Evolutionary conservation across 139 green algal genomes (phyloP).

Genomic region (Chlorella sp.): DNA sequence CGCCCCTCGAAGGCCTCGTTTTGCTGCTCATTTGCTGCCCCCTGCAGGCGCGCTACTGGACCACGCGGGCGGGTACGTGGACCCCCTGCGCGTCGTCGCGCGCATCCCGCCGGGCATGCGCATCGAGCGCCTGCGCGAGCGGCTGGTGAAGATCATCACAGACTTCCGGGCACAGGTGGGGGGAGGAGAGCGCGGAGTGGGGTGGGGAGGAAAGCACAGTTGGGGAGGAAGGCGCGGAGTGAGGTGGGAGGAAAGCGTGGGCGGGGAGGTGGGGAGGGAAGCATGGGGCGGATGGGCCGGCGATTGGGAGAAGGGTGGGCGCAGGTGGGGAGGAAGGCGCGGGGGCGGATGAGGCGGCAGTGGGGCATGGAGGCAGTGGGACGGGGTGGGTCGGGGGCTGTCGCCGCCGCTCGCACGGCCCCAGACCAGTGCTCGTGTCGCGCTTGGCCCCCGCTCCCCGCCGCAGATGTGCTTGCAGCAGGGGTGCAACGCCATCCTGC

Average conservation of each 20-base stretch:
- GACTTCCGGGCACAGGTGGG: conserved; percentile 78
- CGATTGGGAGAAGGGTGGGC: too few relatives aligned
- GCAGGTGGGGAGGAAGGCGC: too few relatives aligned
- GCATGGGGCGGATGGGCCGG: background rate
- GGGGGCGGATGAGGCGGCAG: too few relatives aligned
- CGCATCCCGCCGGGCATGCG: conserved; percentile 78
- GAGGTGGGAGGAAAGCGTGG: background rate
- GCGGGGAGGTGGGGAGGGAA: background rate
- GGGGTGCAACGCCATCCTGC: conserved; percentile 90
- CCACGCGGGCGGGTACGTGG: conserved; percentile 75
- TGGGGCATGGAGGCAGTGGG: too few relatives aligned
- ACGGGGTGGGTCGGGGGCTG: too few relatives aligned
- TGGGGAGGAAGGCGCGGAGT: background rate
- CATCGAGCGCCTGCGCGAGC: conserved; percentile 72
- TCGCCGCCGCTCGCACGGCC: too few relatives aligned
- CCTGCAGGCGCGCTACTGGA: conserved; percentile 84
- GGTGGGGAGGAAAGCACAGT: too few relatives aligned
- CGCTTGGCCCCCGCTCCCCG: conserved; percentile 24
- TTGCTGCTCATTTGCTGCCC: too few relatives aligned
- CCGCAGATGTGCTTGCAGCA: conserved; percentile 71
- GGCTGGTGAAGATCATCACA: conserved; percentile 86
- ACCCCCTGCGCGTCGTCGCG: conserved; percentile 82
- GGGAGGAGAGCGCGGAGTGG: background rate
- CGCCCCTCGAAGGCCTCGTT: too few relatives aligned
- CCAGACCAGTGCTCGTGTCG: too few relatives aligned